A percentile compares a stretch with the other conserved stretches of the same genome.
Conservation (phyloP, 139 green algal genomes). For the Auxenochlorella protothecoides region DNA sequence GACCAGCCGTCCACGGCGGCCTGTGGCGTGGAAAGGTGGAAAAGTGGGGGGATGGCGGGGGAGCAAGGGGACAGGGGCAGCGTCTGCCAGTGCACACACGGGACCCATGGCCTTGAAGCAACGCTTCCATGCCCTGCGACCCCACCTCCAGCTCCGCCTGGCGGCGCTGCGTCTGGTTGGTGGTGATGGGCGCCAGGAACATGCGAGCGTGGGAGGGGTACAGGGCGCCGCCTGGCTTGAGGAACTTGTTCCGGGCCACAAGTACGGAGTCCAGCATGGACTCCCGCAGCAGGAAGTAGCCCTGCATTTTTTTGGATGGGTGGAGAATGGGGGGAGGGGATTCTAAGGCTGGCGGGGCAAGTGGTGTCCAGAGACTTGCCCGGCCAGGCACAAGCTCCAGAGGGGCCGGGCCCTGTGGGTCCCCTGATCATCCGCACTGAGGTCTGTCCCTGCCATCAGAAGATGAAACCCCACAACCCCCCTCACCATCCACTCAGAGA, state of each 20-base stretch:
- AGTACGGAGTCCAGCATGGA: slow-evolving; percentile 94
- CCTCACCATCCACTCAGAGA: slow-evolving; percentile 63
- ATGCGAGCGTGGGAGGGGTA: slow-evolving; percentile 89
- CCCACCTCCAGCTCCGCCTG: slow-evolving; percentile 15
- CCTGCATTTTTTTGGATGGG: slow-evolving; percentile 15
- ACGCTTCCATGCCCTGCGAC: too few relatives aligned
- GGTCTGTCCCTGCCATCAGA: too few relatives aligned
- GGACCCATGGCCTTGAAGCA: too few relatives aligned
- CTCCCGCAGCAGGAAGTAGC: slow-evolving; percentile 92
- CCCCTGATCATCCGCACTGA: too few relatives aligned
- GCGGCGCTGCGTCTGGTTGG: slow-evolving; percentile 10
- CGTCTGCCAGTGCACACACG: too few relatives aligned
- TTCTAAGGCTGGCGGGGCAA: neutral
- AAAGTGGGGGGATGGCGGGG: too few relatives aligned
- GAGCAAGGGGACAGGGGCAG: too few relatives aligned
- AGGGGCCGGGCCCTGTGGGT: too few relatives aligned
- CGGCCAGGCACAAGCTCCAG: too few relatives aligned
- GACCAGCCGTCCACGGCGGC: slow-evolving; percentile 70
- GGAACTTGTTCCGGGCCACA: slow-evolving; percentile 76
- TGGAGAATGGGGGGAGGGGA: neutral
- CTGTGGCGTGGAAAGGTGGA: too few relatives aligned
- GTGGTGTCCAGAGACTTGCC: neutral
- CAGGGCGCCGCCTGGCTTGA: slow-evolving; percentile 83
- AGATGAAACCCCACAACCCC: neutral
- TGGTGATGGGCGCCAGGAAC: slow-evolving; percentile 73